phyloP scores from a whole-genome alignment of 352 stramenopile genomes.

The Globisporangium heterothallicum region DNA sequence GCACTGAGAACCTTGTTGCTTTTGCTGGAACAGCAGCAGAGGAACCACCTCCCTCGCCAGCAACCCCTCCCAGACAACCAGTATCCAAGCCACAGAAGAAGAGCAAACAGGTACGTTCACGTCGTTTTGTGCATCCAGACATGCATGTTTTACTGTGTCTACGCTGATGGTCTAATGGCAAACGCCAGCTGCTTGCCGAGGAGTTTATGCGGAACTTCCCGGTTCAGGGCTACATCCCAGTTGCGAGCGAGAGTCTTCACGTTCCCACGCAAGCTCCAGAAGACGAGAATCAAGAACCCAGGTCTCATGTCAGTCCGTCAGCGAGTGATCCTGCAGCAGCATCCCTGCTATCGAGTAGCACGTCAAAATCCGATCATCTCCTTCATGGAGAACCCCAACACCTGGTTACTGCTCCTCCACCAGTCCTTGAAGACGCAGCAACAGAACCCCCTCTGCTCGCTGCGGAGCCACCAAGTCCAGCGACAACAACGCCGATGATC shows the following conservation, averaged over 20 bases:
- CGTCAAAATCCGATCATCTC: not conserved
- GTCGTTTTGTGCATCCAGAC: not conserved
- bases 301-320: too few species aligned
- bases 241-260: too few species aligned
- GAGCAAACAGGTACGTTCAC: slow-evolving; percentile 9
- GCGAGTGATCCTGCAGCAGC: not conserved
- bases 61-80: not conserved
- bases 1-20: too few species aligned
- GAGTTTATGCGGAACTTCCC: slow-evolving; percentile 66
- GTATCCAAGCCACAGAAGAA: slow-evolving; percentile 1
- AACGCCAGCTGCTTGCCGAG: slow-evolving; percentile 32
- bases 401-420: not conserved
- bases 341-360: not conserved
- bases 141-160: not conserved
- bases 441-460: too few species aligned
- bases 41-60: not conserved
- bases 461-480: not conserved
- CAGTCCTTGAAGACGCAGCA: not conserved
- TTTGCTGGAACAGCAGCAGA: not conserved
- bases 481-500: not conserved
- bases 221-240: slow-evolving; percentile 66
- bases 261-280: too few species aligned
- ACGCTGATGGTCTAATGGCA: not conserved
- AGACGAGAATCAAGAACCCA: not conserved
- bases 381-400: not conserved